Base-by-base conservation (phyloP, 2,329 filamentous ascomycete species). In the Epichloe gansuensis region DNA sequence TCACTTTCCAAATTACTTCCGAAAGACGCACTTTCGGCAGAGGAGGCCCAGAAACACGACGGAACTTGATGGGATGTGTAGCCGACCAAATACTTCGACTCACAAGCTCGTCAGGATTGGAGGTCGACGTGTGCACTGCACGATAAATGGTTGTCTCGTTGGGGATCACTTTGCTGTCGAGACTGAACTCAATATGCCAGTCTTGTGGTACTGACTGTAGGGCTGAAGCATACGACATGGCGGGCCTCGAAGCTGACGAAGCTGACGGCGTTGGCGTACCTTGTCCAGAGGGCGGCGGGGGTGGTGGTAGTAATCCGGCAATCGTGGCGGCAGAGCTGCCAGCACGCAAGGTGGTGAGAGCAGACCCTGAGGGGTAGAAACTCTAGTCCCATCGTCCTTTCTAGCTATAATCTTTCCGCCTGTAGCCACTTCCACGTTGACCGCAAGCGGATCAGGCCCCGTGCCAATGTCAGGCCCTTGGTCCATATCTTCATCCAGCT, bases 71-170 rank as follows among this genome's bases (percentile, higher is more conserved):
- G 0, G 89, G 84, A 65, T 98, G 91, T 17, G 93, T 82, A 1
- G 84, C 82, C 42, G 88, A 91, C 91, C 91, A 98, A 12, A 97
- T 83, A 57, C 85, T 91, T 46, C 89, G 81, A 54, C 78, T 80
- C 9, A 80, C 71, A 11, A 83, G 75, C 53, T 94, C 88, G 21
- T 86, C 80, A 11, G 67, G 63, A 52, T 64, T 70, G 47, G 69
- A 59, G 0, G 69, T 64, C 6, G 72, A 71, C 63, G 82, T 86
- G 63, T 96, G 88, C 8, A 97, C 88, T 35, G 93, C 93, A 47
- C 91, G 85, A 63, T 97, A 98, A 52, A 98, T 91, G 0, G 93
- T 98, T 0, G 88, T 96, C 61, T 97, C 91, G 59, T 91, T 93
- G 0, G 87, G 77, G 54, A 98, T 86, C 1, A 86, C 78, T 65